phyloP scores from a whole-genome alignment of 2,329 filamentous ascomycete genomes.

The Cordyceps cateniannulata region DNA sequence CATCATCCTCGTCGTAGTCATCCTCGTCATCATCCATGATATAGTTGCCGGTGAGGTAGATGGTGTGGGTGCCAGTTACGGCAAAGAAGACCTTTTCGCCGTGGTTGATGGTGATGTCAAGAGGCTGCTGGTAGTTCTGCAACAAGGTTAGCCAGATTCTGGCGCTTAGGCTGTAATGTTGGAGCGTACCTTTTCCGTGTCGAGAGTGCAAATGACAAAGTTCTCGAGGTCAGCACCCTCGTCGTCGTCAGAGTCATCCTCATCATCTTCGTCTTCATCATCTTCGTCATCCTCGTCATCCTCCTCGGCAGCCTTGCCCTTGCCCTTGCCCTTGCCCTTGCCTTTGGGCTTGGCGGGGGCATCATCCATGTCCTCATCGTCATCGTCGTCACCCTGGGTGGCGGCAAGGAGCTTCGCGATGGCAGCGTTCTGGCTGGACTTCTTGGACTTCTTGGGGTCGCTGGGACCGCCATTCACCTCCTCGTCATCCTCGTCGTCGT shows the following conservation, averaged over 20 bases:
- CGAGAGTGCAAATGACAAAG: constrained; percentile 91
- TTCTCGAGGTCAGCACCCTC: constrained; percentile 70
- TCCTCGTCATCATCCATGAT: constrained; percentile 65
- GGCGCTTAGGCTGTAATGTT: background rate
- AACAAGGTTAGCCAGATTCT: constrained; percentile 21
- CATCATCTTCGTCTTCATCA: constrained; percentile 46
- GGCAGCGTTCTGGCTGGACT: constrained; percentile 72
- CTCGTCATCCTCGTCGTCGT: constrained; percentile 50
- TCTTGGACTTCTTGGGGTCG: constrained; percentile 84
- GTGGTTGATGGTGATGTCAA: constrained; percentile 87
- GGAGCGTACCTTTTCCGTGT: constrained; percentile 74
- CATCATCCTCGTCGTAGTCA: constrained; percentile 54
- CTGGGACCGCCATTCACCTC: constrained; percentile 85
- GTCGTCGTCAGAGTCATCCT: constrained; percentile 51
- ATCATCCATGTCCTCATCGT: constrained; percentile 61
- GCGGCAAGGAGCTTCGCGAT: constrained; percentile 71
- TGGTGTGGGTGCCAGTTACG: constrained; percentile 79
- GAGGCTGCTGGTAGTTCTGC: constrained; percentile 82
- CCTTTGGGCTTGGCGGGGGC: constrained; percentile 55
- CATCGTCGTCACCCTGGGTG: constrained; percentile 46
- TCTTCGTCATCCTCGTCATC: constrained; percentile 49
- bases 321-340: constrained; percentile 51
- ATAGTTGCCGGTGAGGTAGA: constrained; percentile 96
- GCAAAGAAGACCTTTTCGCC: constrained; percentile 89
- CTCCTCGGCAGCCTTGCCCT: constrained; percentile 53